Conservation (phyloP, 345 rosid species). For the Erysimum cheiranthoides region DNA sequence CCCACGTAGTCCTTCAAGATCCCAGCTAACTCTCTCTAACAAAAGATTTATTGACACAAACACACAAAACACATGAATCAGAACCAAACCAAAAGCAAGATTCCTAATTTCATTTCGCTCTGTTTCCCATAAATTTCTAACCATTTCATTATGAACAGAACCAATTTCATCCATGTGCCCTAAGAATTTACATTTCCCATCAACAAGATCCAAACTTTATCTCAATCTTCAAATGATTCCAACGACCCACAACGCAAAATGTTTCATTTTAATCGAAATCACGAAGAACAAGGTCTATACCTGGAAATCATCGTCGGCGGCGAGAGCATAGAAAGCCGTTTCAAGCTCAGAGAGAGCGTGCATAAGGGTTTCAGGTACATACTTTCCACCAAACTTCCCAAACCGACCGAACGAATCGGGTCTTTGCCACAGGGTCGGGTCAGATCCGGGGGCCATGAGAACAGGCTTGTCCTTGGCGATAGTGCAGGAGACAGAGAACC, state of each 20-base stretch:
- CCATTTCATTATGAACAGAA: not conserved
- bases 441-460: slow-evolving; percentile 52
- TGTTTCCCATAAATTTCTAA: not conserved
- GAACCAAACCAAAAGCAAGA: slow-evolving; percentile 4
- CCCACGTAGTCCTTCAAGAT: slow-evolving; percentile 95
- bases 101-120: not conserved
- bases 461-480: slow-evolving; percentile 56
- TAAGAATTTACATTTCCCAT: not conserved
- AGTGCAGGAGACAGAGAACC: slow-evolving; percentile 56
- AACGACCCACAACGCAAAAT: slow-evolving; percentile 27
- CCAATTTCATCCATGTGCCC: not conserved
- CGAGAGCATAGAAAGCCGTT: slow-evolving; percentile 67
- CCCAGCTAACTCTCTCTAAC: slow-evolving; percentile 71
- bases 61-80: slow-evolving; percentile 6
- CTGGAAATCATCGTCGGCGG: slow-evolving; percentile 75
- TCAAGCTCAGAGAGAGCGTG: slow-evolving; percentile 86
- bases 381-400: slow-evolving; percentile 93
- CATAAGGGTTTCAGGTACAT: slow-evolving; percentile 95
- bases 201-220: slow-evolving; percentile 6
- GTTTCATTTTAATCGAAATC: not conserved
- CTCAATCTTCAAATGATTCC: not conserved
- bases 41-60: slow-evolving; percentile 28
- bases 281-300: slow-evolving; percentile 44
- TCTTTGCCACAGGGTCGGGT: slow-evolving; percentile 54
- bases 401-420: slow-evolving; percentile 94